A percentile compares a stretch with the other conserved stretches of the same genome.
phyloP scores from a whole-genome alignment of 2,329 filamentous ascomycete species.

The Hypocreales sp. region DNA sequence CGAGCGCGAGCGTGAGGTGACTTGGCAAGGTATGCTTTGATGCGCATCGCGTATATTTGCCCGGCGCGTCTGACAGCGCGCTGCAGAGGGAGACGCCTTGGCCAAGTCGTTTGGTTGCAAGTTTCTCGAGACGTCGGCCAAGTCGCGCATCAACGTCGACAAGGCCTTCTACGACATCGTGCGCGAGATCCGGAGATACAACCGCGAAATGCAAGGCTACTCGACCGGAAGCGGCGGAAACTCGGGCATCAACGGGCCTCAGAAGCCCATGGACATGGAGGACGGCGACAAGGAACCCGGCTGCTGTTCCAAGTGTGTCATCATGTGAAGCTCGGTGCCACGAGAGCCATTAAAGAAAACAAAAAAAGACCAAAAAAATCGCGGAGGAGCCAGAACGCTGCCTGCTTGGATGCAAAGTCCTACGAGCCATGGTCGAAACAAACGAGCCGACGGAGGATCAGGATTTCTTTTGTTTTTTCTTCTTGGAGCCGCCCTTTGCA shows the following conservation, averaged over 20 bases:
- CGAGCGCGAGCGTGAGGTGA: conserved; percentile 67
- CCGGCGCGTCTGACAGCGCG: conserved; percentile 1
- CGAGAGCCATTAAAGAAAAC: conserved; percentile 1
- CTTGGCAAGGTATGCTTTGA: conserved; percentile 60
- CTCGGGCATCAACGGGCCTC: conserved; percentile 43
- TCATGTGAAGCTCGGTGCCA: conserved; percentile 50
- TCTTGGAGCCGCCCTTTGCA: too few species aligned
- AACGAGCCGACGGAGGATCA: neutral
- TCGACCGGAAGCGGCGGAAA: conserved; percentile 52
- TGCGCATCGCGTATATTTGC: neutral
- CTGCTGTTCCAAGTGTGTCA: conserved; percentile 74
- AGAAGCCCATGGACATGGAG: conserved; percentile 66
- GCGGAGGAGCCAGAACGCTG: neutral
- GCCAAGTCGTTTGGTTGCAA: conserved; percentile 86
- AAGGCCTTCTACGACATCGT: conserved; percentile 98
- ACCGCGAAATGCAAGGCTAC: conserved; percentile 93
- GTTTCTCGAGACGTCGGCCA: conserved; percentile 98
- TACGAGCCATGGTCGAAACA: conserved; percentile 1
- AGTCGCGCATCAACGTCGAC: conserved; percentile 95
- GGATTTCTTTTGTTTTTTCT: too few species aligned
- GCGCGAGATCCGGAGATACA: conserved; percentile 92
- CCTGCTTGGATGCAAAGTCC: neutral
- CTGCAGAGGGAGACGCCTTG: conserved; percentile 72
- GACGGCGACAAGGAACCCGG: conserved; percentile 52
- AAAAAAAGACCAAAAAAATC: neutral